Evolutionary conservation across 169 alveolate genomes (phyloP).

Genomic region (Cryptosporidium sp.): DNA sequence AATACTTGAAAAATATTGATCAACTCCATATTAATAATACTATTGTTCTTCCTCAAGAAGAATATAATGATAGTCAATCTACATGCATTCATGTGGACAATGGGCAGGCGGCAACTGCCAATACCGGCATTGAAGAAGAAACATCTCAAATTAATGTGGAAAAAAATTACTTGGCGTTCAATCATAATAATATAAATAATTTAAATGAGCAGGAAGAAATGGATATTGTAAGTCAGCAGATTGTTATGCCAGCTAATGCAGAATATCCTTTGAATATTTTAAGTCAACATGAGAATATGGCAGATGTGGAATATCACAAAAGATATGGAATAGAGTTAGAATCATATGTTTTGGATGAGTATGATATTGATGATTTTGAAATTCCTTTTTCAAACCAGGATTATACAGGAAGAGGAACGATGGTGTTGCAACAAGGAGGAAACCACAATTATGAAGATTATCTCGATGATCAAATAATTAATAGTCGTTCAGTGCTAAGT

Average conservation of each 20-base stretch:
- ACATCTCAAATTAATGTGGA: conserved; percentile 4
- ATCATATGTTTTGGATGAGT: conserved; percentile 33
- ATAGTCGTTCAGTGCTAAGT: background rate
- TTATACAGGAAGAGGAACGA: background rate
- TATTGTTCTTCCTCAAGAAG: conserved; percentile 60
- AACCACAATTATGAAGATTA: background rate
- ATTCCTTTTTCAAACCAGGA: background rate
- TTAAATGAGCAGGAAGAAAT: background rate
- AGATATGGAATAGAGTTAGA: conserved; percentile 8
- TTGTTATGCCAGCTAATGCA: background rate
- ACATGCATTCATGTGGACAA: background rate
- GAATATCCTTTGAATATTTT: background rate
- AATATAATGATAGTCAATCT: conserved; percentile 3
- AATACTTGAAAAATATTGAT: background rate
- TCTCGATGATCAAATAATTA: background rate
- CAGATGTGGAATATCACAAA: background rate
- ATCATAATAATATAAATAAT: background rate
- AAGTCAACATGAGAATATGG: background rate
- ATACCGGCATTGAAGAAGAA: background rate
- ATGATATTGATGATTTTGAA: conserved; percentile 21
- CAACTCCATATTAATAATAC: conserved; percentile 29
- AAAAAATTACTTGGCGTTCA: background rate
- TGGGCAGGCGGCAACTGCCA: background rate
- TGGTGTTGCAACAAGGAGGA: background rate
- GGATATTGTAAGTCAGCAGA: background rate